Percentiles rank a stretch among this genome's conserved stretches.
Conservation (phyloP, 805 yeast genomes). For the Candida orba region DNA sequence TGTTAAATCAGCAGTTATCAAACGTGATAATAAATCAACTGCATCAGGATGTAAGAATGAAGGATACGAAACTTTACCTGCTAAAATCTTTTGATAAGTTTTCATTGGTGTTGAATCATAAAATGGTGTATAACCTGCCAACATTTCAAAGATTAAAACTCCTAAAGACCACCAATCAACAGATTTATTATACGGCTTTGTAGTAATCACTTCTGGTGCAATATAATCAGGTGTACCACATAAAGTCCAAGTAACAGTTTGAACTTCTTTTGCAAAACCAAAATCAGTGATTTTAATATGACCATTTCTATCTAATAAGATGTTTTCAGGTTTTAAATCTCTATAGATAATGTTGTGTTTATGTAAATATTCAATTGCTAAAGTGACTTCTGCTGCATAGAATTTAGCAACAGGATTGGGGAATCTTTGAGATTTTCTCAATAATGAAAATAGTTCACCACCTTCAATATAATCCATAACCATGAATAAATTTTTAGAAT, state of each 20-base stretch:
- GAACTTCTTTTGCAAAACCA: conserved; percentile 91
- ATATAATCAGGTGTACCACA: conserved; percentile 96
- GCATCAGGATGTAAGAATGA: conserved; percentile 71
- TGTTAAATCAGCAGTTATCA: conserved; percentile 80
- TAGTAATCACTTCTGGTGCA: conserved; percentile 92
- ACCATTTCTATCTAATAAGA: conserved; percentile 79
- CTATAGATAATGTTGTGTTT: conserved; percentile 81
- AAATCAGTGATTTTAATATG: conserved; percentile 90
- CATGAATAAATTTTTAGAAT: conserved; percentile 76
- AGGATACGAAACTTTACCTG: conserved; percentile 75
- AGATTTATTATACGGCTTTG: conserved; percentile 89
- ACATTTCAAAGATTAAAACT: conserved; percentile 85
- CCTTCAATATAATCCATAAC: conserved; percentile 97
- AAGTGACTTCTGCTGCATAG: conserved; percentile 83
- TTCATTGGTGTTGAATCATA: conserved; percentile 90
- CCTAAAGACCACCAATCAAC: conserved; percentile 99
- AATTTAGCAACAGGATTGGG: conserved; percentile 96
- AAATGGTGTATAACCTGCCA: conserved; percentile 92
- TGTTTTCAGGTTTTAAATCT: conserved; percentile 90
- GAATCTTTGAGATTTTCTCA: conserved; percentile 83
- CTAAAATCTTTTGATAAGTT: conserved; percentile 85
- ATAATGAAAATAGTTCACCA: conserved; percentile 81
- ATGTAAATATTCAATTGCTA: conserved; percentile 86
- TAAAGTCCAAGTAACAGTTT: conserved; percentile 85
- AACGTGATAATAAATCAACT: conserved; percentile 59